Evolutionary conservation across 1,139 yeast genomes (phyloP).

Genomic region (Magnusiomyces clavatus): DNA sequence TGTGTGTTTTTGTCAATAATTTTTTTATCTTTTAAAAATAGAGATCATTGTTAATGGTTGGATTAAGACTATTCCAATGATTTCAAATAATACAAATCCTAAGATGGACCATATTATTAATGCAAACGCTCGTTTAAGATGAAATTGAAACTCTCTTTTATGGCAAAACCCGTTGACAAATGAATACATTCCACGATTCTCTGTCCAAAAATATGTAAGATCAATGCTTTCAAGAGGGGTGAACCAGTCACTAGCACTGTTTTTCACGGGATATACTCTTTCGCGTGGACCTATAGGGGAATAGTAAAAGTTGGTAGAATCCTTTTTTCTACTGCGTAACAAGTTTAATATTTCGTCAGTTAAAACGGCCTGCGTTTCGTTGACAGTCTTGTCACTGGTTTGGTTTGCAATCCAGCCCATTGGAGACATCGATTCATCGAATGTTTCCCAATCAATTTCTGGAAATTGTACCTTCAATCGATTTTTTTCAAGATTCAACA

Average conservation of each 20-base stretch:
- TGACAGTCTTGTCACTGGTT: too few species aligned
- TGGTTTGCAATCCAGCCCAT: not conserved
- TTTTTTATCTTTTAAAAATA: too few species aligned
- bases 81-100: slow-evolving; percentile 8
- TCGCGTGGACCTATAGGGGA: slow-evolving; percentile 19
- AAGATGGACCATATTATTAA: slow-evolving; percentile 10
- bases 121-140: slow-evolving; percentile 10
- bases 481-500: slow-evolving; percentile 12
- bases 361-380: not conserved
- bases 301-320: slow-evolving; percentile 17
- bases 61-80: slow-evolving; percentile 6
- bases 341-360: not conserved
- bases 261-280: slow-evolving; percentile 16
- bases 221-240: slow-evolving; percentile 20
- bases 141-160: slow-evolving; percentile 15
- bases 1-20: too few species aligned
- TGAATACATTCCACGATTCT: slow-evolving; percentile 22
- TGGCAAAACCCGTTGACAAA: slow-evolving; percentile 24
- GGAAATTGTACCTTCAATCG: too few species aligned
- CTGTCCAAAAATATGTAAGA: slow-evolving; percentile 21
- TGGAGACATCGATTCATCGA: not conserved
- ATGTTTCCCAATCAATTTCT: too few species aligned
- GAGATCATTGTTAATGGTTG: too few species aligned
- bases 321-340: not conserved
- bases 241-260: slow-evolving; percentile 14